phyloP scores from a whole-genome alignment of 2,329 filamentous ascomycete genomes.

The Colletotrichum tofieldiae region DNA sequence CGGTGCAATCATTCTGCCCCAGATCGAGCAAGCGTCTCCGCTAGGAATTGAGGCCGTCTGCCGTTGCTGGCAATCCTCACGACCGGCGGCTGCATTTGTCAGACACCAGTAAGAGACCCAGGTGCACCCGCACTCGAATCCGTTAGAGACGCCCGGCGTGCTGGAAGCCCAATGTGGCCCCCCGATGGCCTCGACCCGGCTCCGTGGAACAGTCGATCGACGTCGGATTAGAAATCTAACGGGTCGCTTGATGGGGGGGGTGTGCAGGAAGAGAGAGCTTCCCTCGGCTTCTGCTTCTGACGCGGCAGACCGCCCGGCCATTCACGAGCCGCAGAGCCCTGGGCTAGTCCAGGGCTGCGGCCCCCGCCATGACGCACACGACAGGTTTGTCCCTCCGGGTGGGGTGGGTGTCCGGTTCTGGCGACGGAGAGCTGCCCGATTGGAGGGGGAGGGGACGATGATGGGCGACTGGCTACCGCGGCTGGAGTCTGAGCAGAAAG shows the following conservation, averaged over 20 bases:
- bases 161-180: not conserved
- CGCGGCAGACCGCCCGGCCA: not conserved
- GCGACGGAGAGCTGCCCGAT: not conserved
- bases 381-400: not conserved
- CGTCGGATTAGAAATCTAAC: not conserved
- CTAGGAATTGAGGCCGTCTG: not conserved
- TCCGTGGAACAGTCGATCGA: not conserved
- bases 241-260: not conserved
- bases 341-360: not conserved
- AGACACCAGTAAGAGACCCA: fast-evolving
- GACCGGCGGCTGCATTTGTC: not conserved
- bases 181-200: not conserved
- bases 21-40: not conserved
- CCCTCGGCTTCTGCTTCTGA: not conserved
- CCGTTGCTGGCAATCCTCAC: not conserved
- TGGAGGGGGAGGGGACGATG: not conserved
- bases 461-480: too few relatives aligned
- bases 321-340: not conserved
- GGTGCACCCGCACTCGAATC: not conserved
- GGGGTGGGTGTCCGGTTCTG: not conserved
- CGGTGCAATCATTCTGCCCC: not conserved
- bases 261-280: not conserved
- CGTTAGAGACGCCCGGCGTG: not conserved
- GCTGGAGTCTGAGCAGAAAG: not conserved
- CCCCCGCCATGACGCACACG: constrained; percentile 11